Evolutionary conservation across 176 grass and related monocot genomes (phyloP), one percentile per base, ranked within the genome.

Genomic region (Chloris gayana): DNA sequence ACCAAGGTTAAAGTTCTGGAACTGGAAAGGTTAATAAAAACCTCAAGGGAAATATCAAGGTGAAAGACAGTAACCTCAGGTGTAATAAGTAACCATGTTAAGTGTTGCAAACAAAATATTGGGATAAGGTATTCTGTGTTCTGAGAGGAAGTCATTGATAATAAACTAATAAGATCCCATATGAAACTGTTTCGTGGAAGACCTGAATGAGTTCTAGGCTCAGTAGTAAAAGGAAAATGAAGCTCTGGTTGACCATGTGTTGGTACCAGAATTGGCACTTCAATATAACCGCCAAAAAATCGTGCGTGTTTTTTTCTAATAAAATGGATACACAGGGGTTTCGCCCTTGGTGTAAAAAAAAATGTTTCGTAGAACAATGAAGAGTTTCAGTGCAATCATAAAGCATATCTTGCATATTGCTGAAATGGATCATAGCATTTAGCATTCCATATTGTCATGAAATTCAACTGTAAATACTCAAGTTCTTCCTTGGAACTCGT

Each of bases 381-480:
- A 9, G n/a, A 53, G 51, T 71, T 76, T 37, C 30, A 69, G 29
- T 14, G 47, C 57, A 63, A 22, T 29, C 18, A 21, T 70, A 53
- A 79, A 14, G 15, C 63, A 38, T 68, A 25, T 62, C 11, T 14
- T 45, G 15, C 37, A 76, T 45, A 76, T 4, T 39, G 27, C 65
- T 34, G 41, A 27, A 50, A 65, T 50, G 41, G 26, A 42, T 45
- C 69, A 72, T 30, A 76, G 27, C 27, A 0, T 78, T 49, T 64
- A 47, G n/a, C 41, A 35, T 66, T 67, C 31, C 77, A 69, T 49
- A 37, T 46, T 72, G 50, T 53, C 18, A 26, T 47, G 67, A 73
- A 77, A 45, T 78, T 72, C 32, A 74, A 60, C 0, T 74, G 30
- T 73, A 59, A 78, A 60, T 74, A 66, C 31, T 3, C 27, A 51